Evolutionary conservation across 2,329 filamentous ascomycete species (phyloP).

Genomic region (Colletotrichum sp.): DNA sequence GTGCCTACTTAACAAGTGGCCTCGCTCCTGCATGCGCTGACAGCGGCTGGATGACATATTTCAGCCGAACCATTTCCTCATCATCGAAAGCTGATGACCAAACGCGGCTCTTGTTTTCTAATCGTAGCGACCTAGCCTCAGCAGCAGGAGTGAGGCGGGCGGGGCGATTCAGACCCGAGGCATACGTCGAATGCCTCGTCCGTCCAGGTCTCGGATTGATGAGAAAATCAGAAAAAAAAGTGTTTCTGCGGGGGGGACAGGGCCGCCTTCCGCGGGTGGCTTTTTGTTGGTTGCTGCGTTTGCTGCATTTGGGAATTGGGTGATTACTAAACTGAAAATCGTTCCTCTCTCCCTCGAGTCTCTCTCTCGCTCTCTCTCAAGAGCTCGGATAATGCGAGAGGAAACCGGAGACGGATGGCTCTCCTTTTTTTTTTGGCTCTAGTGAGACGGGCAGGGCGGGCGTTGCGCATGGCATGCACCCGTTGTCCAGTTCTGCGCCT

Average conservation of each 20-base stretch:
- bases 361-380: too few species aligned
- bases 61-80: neutral
- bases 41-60: neutral
- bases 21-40: neutral
- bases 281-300: neutral
- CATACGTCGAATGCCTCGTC: neutral
- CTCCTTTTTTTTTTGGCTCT: neutral
- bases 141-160: neutral
- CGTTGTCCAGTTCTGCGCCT: neutral
- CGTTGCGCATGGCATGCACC: neutral
- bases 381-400: neutral
- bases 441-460: neutral
- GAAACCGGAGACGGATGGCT: neutral
- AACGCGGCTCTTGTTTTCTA: neutral
- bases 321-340: neutral
- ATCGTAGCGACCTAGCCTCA: neutral
- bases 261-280: neutral
- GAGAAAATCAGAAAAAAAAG: slow-evolving; percentile 8
- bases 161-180: neutral
- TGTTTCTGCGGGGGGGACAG: neutral
- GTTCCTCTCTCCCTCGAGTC: neutral
- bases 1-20: neutral
- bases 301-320: neutral
- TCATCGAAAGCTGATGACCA: neutral
- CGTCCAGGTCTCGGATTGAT: neutral